phyloP scores from a whole-genome alignment of 441 rosid species.

The Adansonia rubrostipa region DNA sequence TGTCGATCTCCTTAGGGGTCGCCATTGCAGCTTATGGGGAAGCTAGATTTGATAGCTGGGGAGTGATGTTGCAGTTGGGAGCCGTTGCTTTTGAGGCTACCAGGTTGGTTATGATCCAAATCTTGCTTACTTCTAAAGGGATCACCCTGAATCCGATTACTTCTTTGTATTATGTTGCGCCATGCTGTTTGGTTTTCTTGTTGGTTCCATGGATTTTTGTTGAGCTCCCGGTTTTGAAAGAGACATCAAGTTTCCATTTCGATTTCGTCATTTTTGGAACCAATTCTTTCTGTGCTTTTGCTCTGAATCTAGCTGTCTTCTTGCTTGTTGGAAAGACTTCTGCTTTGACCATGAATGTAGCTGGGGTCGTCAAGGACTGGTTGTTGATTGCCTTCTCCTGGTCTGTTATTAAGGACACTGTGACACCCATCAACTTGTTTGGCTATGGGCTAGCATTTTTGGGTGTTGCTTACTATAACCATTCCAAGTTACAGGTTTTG shows the following conservation, averaged over 20 bases:
- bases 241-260: neutral
- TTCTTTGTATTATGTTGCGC: slow-evolving; percentile 81
- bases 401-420: slow-evolving; percentile 93
- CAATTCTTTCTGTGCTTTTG: slow-evolving; percentile 76
- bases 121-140: slow-evolving; percentile 86
- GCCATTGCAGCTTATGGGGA: slow-evolving; percentile 9
- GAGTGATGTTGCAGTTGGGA: slow-evolving; percentile 79
- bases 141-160: slow-evolving; percentile 85
- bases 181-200: slow-evolving; percentile 83
- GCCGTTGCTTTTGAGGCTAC: slow-evolving; percentile 94
- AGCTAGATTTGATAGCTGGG: slow-evolving; percentile 76
- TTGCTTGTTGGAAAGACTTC: slow-evolving; percentile 94
- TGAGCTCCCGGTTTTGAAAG: slow-evolving; percentile 57
- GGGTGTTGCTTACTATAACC: slow-evolving; percentile 13
- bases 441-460: slow-evolving; percentile 9
- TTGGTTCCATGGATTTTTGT: slow-evolving; percentile 88
- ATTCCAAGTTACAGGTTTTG: slow-evolving; percentile 8
- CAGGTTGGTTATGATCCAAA: slow-evolving; percentile 85
- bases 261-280: slow-evolving; percentile 2
- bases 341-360: slow-evolving; percentile 94
- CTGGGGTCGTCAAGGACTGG: slow-evolving; percentile 42
- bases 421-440: slow-evolving; percentile 48
- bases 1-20: slow-evolving; percentile 63
- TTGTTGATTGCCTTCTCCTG: slow-evolving; percentile 87
- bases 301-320: slow-evolving; percentile 89